Conservation (phyloP, 2,329 filamentous ascomycete genomes). For the Lachnellula cervina region DNA sequence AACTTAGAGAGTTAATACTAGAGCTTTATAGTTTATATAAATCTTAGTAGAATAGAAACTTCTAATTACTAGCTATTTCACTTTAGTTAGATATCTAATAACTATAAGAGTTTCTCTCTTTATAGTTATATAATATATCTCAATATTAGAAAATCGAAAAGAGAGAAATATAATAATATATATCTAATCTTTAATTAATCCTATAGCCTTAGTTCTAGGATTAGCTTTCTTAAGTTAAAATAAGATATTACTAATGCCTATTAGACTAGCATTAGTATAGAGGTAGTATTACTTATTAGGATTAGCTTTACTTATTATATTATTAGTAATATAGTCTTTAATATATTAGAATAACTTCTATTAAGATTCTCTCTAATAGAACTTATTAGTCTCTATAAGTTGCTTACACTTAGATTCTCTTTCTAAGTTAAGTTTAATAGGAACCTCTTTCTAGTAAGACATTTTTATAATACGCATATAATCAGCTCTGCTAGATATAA, state of each 20-base stretch:
- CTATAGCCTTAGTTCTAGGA: not conserved
- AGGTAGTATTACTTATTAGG: not conserved
- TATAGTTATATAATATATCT: not conserved
- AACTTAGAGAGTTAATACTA: not conserved
- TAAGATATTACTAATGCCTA: not conserved
- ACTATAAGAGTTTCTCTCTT: not conserved
- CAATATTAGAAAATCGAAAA: not conserved
- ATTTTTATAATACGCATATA: not conserved
- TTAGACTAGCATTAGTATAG: not conserved
- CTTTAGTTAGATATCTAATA: not conserved
- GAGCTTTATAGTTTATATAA: not conserved
- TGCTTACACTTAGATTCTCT: not conserved
- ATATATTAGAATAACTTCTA: not conserved
- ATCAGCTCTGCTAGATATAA: not conserved
- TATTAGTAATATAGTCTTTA: not conserved
- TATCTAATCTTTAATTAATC: not conserved
- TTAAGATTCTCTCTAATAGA: not conserved
- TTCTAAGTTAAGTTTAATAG: not conserved
- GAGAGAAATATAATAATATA: not conserved
- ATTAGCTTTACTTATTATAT: not conserved
- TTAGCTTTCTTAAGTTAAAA: not conserved
- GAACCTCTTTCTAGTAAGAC: not conserved
- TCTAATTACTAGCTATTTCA: not conserved
- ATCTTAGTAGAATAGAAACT: not conserved
- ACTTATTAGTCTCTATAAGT: not conserved